phyloP scores from a whole-genome alignment of 2,329 filamentous ascomycete species.

The Bipolaris cookei region DNA sequence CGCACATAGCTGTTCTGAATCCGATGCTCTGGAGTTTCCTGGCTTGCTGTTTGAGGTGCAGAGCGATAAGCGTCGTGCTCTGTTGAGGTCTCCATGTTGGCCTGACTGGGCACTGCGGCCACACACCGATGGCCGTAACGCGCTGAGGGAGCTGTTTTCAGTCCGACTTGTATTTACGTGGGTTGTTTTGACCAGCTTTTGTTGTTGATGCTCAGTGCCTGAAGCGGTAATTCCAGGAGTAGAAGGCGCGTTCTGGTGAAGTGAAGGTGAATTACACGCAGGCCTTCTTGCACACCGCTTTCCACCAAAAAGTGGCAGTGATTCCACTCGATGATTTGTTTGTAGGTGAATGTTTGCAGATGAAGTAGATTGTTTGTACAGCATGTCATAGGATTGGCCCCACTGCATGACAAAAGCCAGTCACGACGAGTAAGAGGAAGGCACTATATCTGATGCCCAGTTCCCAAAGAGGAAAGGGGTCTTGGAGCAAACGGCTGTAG shows the following conservation, averaged over 20 bases:
- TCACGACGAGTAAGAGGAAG: not conserved
- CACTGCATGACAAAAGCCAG: slow-evolving; percentile 8
- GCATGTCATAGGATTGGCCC: slow-evolving; percentile 7
- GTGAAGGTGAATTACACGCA: slow-evolving; percentile 18
- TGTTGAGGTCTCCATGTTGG: not conserved
- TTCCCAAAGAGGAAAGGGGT: not conserved
- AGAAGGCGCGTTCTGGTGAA: slow-evolving; percentile 9
- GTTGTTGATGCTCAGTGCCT: slow-evolving; percentile 3
- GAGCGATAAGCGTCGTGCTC: not conserved
- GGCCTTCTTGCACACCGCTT: slow-evolving; percentile 5
- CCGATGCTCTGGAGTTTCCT: not conserved
- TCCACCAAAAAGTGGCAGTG: not conserved
- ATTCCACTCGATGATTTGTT: not conserved
- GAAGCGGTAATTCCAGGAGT: slow-evolving; percentile 5
- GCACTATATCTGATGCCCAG: not conserved
- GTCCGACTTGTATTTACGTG: not conserved
- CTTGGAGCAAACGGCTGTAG: not conserved
- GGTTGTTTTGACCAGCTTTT: not conserved
- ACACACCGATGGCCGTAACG: not conserved
- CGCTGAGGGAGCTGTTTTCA: not conserved
- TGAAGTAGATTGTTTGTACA: slow-evolving; percentile 4
- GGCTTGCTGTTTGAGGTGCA: not conserved
- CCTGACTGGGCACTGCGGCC: not conserved
- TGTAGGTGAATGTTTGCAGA: not conserved
- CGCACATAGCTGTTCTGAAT: not conserved